Evolutionary conservation across 73 alveolate species (phyloP), one percentile per base, ranked within the genome.

Genomic region (Tetrahymena borealis): DNA sequence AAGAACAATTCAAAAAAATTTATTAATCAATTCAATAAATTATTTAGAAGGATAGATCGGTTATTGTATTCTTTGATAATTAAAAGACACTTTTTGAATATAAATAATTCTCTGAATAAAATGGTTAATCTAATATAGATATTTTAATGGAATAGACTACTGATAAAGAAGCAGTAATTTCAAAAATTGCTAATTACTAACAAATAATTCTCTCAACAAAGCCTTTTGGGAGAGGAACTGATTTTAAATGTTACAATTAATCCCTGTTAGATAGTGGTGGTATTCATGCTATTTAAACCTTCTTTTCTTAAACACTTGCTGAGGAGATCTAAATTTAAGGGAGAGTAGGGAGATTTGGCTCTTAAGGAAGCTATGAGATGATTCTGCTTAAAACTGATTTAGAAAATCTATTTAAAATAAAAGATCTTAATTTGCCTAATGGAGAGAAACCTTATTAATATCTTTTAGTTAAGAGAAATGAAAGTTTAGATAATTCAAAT

Each of bases 201-300:
- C 7, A 12, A 1, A 33, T 10, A 12, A 42, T 33, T 12, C 79
- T 42, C 2, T 42, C 33, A 3, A 42, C 79, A 12, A 42, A n/a
- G 24, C 31, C 18, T 12, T 91, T 12, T 91, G 94, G 94, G 1
- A 91, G 94, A 43, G 94, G 94, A 3, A 43, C 93, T 10, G 94
- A 91, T 40, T 91, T 91, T 40, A 91, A 20, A 1, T 13, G 28
- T 1, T 20, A 33, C 1, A 41, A 43, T 28, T 13, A 4, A 11
- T 15, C 1, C 6, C 60, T 91, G 11, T 28, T 11, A 18, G 11
- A 39, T 1, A 43, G 32, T 43, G 94, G 94, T 91, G 94, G 94
- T 20, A 41, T 41, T 13, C 94, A 91, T 42, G 93, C 39, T 24
- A 91, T 91, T 8, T 60, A 39, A 91, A 60, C 94, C 7, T 91